phyloP scores from a whole-genome alignment of 108 stramenopile genomes.

The Cyclotella choctawhatcheeana region DNA sequence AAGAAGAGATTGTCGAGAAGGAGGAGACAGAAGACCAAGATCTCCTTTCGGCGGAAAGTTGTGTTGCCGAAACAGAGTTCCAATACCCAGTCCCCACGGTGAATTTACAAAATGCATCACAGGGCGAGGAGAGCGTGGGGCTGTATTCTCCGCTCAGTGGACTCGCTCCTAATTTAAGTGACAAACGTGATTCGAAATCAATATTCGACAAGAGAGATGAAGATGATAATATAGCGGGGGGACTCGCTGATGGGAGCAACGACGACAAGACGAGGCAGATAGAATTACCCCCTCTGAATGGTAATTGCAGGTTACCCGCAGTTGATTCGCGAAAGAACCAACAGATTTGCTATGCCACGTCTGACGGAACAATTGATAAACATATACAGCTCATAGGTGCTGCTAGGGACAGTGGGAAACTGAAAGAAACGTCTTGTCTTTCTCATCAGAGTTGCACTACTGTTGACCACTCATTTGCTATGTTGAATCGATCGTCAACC shows the following conservation, averaged over 20 bases:
- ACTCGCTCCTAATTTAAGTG: neutral
- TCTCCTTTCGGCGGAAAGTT: neutral
- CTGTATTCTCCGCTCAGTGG: conserved; percentile 7
- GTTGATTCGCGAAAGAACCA: too few relatives aligned
- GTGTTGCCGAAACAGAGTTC: neutral
- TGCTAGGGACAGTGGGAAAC: too few relatives aligned
- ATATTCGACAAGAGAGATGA: too few relatives aligned
- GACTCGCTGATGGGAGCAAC: neutral
- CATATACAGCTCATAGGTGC: too few relatives aligned
- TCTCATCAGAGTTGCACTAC: neutral
- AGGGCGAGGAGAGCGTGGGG: neutral
- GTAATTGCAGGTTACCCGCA: too few relatives aligned
- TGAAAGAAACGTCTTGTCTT: too few relatives aligned
- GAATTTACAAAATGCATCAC: neutral
- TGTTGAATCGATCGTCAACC: neutral
- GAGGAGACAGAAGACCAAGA: neutral
- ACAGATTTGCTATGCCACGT: too few relatives aligned
- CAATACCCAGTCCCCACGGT: neutral
- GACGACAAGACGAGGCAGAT: too few relatives aligned
- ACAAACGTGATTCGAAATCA: neutral
- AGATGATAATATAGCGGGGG: neutral
- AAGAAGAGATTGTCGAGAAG: neutral
- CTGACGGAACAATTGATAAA: too few relatives aligned
- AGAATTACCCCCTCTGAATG: too few relatives aligned
- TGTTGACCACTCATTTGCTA: neutral